These are phyloP conservation scores for Plasmodium ovale DNA, from an alignment of 169 alveolate genomes.

Conservation along the genomic window DNA sequence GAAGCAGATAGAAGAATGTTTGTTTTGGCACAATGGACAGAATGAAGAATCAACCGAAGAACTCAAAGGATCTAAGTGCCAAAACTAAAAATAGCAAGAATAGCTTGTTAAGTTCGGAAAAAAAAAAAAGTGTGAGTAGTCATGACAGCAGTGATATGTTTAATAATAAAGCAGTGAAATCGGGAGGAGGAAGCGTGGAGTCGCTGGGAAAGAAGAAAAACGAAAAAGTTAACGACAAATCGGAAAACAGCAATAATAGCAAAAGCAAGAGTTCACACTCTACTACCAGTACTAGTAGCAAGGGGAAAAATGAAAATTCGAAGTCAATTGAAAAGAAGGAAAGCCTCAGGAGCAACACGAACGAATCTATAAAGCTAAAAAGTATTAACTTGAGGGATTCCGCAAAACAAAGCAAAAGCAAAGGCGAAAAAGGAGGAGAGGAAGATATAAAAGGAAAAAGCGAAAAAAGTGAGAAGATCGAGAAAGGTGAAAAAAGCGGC, in stretches of 20 bases:
- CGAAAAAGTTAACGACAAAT: neutral
- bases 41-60: conserved; percentile 38
- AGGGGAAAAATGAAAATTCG: neutral
- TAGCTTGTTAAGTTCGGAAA: neutral
- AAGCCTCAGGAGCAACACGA: neutral
- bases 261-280: neutral
- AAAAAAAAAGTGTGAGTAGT: neutral
- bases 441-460: conserved; percentile 1
- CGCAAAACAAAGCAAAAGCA: neutral
- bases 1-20: neutral
- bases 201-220: too few species aligned
- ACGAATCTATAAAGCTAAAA: neutral
- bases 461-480: neutral
- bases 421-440: neutral
- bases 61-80: conserved; percentile 10
- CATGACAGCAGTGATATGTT: neutral
- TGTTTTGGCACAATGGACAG: neutral
- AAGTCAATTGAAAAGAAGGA: neutral
- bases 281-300: neutral
- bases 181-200: neutral
- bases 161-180: neutral
- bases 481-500: neutral
- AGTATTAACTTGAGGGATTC: neutral
- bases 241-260: neutral
- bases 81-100: conserved; percentile 20